Evolutionary conservation across 2,329 filamentous ascomycete genomes (phyloP).

Genomic region (Neofusicoccum laricinum): DNA sequence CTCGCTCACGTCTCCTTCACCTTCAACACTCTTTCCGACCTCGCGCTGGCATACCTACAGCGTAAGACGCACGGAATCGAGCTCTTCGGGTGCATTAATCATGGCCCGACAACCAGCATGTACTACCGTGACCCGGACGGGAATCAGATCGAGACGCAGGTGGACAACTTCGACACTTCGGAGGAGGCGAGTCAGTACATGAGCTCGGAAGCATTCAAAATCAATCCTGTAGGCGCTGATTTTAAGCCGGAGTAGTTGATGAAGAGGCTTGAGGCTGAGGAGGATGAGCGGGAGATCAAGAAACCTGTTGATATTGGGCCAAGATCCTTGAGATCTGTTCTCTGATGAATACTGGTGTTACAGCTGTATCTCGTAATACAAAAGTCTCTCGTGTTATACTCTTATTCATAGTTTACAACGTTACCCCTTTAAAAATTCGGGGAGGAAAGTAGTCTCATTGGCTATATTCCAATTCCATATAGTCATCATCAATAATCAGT

Average conservation of each 20-base stretch:
- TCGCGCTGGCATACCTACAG: slow-evolving; percentile 37
- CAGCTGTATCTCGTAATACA: not conserved
- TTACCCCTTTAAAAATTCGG: not conserved
- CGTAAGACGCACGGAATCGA: slow-evolving; percentile 36
- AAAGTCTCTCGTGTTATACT: no score
- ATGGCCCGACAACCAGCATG: slow-evolving; percentile 47
- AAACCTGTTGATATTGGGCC: slow-evolving; percentile 17
- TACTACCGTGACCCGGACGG: slow-evolving; percentile 52
- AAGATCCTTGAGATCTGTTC: not conserved
- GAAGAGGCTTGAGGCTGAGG: slow-evolving; percentile 24
- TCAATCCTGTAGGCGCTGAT: slow-evolving; percentile 47
- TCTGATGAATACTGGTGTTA: not conserved
- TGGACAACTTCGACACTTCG: slow-evolving; percentile 21
- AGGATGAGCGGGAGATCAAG: slow-evolving; percentile 22
- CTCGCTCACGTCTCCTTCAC: slow-evolving; percentile 46
- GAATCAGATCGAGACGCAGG: slow-evolving; percentile 48
- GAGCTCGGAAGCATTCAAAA: slow-evolving; percentile 30
- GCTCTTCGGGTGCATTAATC: slow-evolving; percentile 47
- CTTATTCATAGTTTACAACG: no score
- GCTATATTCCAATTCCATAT: no score
- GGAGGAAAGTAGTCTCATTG: no score
- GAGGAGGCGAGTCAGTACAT: slow-evolving; percentile 42
- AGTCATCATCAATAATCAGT: no score
- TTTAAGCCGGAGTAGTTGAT: slow-evolving; percentile 46
- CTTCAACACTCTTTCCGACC: slow-evolving; percentile 34